Evolutionary conservation across 768 basidiomycete species (phyloP), one percentile per base, ranked within the genome.

Genomic region (Serendipita sp.): DNA sequence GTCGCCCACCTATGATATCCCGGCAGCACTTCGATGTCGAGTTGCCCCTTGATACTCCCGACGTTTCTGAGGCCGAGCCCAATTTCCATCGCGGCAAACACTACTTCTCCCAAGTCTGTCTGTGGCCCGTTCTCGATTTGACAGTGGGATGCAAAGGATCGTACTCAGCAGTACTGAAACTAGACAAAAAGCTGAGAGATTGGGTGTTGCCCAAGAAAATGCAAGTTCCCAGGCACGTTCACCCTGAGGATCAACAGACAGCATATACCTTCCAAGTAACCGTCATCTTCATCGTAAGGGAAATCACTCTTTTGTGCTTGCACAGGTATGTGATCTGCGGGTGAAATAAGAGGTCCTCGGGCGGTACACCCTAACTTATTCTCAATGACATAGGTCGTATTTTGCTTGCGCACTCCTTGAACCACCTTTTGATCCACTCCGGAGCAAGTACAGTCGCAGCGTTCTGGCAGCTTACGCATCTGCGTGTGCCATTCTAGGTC

Each of bases 401-500:
- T 87, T 89, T 68, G 84, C 86, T 2, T 83, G 86, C 70, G 87
- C 86, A 2, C 78, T 89, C 41, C 77, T 79, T 28, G 85, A 80
- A 62, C 80, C 80, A 65, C 82, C 88, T 3, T 72, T 74, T 3
- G 82, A 88, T 72, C 88, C 88, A 28, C 81, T 89, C 72, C 81
- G 80, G 71, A 85, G 83, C 68, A 81, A 77, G 64, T 86, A 83
- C 68, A 83, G 82, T 4, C 81, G 83, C 2, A 84, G 84, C 2
- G 85, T 86, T 72, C 74, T 86, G 45, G 83, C 85, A 7, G 85
- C 84, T 4, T 86, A 85, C 71, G 79, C 81, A 44, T 83, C 83
- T 68, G 85, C 84, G 45, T 86, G 82, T 68, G 81, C 80, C 28
- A 77, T 86, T 56, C 71, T 86, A 10, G 69, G 70, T 10, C 79